These are phyloP conservation scores for Aeschynomene evenia DNA, from an alignment of 306 rosid genomes.

Conservation along the genomic window DNA sequence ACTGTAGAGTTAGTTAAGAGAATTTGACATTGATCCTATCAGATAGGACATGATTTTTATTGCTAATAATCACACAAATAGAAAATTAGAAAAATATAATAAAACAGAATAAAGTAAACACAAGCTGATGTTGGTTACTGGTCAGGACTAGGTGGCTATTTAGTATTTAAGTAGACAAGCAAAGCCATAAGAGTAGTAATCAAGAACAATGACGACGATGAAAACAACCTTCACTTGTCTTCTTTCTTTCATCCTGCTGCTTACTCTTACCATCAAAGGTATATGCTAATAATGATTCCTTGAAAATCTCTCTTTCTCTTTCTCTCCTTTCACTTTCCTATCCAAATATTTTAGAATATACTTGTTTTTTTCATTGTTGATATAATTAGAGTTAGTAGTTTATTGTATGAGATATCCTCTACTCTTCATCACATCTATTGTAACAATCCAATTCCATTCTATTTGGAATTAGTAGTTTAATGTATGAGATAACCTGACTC, in stretches of 20 bases:
- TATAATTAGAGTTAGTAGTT: too few relatives aligned
- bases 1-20: not conserved
- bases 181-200: not conserved
- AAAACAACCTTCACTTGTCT: not conserved
- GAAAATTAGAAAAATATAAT: too few relatives aligned
- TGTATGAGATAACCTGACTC: too few relatives aligned
- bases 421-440: too few relatives aligned
- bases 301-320: not conserved
- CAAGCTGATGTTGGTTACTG: not conserved
- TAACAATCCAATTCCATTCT: too few relatives aligned
- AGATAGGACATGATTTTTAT: not conserved
- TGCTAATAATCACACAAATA: not conserved
- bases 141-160: not conserved
- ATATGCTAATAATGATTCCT: not conserved
- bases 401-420: too few relatives aligned
- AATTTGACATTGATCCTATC: too few relatives aligned
- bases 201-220: not conserved
- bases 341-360: not conserved
- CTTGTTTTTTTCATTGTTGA: too few relatives aligned
- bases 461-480: too few relatives aligned
- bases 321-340: not conserved
- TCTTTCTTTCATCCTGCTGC: not conserved
- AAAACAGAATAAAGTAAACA: not conserved
- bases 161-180: not conserved
- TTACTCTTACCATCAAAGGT: constrained; percentile 30